Base-by-base conservation (phyloP, 164 flowering plant genomes). In the Saururus chinensis region DNA sequence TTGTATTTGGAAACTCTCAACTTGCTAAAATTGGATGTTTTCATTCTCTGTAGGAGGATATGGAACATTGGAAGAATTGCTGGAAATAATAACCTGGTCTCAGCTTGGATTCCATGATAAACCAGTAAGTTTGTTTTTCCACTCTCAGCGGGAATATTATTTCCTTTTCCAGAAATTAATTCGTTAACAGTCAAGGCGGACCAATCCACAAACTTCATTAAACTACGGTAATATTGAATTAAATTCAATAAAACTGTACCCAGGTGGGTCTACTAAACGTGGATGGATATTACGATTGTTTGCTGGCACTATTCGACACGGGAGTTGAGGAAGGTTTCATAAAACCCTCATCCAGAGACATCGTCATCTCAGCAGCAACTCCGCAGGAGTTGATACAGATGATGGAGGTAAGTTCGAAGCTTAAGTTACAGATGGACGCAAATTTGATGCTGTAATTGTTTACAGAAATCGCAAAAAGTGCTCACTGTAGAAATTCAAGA, bases 71-170 rank as follows among this genome's bases (percentile, higher is more conserved):
- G 98, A 92, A 79, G 96, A 92, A 75, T 41, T 73, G 20, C 53
- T 92, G 76, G 98, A 92, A 73, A 87, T 88, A 88, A 89, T 92
- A 67, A 83, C 96, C 14, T 88, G 98, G 98, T 76, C 95, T 40
- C 98, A 92, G 66, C 88, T 92, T 37, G 96, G 80, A 40, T 74
- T 77, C 53, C 80, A 77, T 57, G 60, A 61, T 7, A 77, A 77
- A 57, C 80, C 77, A n/a, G 80, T 77, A 67, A 71, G 75, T 59
- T 23, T 53, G 40, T 54, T 54, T 35, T 1, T n/a, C n/a, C 60
- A 25, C 13, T n/a, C n/a, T 57, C 19, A 40, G 30, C 56, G n/a
- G n/a, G n/a, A n/a, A n/a, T n/a, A 20, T 37, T 19, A 40, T 22
- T 67, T 42, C 14, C 1, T 42, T 42, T 42, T 14, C 49, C 49